Conservation (phyloP, 129 eudicot species). For the Flaveria robusta region DNA sequence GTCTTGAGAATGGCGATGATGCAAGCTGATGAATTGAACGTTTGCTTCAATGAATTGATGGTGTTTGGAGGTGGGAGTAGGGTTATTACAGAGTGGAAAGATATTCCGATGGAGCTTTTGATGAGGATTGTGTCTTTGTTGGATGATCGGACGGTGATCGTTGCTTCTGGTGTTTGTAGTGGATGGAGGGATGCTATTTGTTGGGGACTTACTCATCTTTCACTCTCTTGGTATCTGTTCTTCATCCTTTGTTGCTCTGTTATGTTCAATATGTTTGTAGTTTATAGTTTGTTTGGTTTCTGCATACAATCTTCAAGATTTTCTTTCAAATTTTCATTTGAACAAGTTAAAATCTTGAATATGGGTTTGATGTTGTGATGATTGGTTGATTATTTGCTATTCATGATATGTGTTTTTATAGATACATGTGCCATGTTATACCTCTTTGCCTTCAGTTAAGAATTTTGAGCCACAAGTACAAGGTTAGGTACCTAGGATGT, state of each 20-base stretch:
- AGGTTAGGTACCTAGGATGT: too few relatives aligned
- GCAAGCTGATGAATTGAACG: constrained; percentile 43
- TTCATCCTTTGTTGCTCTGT: background rate
- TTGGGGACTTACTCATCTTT: constrained; percentile 70
- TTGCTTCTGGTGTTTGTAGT: constrained; percentile 85
- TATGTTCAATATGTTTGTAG: too few relatives aligned
- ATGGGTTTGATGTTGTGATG: background rate
- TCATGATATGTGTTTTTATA: background rate
- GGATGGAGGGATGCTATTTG: constrained; percentile 96
- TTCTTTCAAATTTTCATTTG: background rate
- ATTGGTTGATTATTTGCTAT: background rate
- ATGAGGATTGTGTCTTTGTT: constrained; percentile 59
- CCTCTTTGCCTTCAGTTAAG: background rate
- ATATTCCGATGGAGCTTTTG: constrained; percentile 87
- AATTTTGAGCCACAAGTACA: background rate
- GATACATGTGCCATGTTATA: background rate
- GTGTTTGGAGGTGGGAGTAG: constrained; percentile 43
- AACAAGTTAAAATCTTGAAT: background rate
- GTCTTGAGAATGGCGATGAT: background rate
- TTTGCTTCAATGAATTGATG: constrained; percentile 54
- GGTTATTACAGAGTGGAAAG: constrained; percentile 75
- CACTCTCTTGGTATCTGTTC: constrained; percentile 76
- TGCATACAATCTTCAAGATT: background rate
- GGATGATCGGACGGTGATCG: constrained; percentile 76
- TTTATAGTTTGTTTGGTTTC: background rate